Percentiles rank a stretch among this genome's conserved stretches.
phyloP scores from a whole-genome alignment of 2,329 filamentous ascomycete species.

The Aureobasidium sp. region DNA sequence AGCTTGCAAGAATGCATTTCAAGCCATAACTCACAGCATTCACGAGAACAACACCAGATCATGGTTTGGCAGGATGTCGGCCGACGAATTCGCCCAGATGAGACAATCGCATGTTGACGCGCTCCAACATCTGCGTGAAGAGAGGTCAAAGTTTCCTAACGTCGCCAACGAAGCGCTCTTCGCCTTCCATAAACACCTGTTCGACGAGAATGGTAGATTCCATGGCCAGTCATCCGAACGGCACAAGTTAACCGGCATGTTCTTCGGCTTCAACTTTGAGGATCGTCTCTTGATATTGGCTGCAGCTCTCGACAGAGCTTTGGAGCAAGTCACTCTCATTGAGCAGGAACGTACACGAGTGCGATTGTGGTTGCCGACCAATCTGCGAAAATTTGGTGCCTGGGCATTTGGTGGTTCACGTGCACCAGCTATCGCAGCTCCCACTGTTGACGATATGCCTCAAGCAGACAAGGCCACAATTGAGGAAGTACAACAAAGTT shows the following conservation, averaged over 20 bases:
- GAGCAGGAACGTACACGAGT: neutral
- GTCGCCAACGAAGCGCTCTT: constrained; percentile 11
- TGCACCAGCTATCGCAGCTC: neutral
- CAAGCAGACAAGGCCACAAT: constrained; percentile 6
- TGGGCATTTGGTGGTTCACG: constrained; percentile 1
- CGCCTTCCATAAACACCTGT: constrained; percentile 1
- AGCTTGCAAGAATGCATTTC: neutral
- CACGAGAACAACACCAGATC: constrained; percentile 9
- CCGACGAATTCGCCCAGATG: constrained; percentile 1
- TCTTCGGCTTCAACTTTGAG: constrained; percentile 12
- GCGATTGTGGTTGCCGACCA: constrained; percentile 4
- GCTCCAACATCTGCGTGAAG: neutral
- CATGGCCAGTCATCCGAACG: neutral
- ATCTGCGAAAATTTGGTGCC: constrained; percentile 1
- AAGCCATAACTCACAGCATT: constrained; percentile 4
- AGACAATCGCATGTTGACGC: neutral
- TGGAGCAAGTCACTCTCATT: neutral
- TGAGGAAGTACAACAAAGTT: constrained; percentile 2
- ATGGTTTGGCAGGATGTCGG: constrained; percentile 11
- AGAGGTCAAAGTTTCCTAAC: neutral
- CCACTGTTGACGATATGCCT: neutral
- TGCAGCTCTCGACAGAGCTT: neutral
- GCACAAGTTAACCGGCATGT: constrained; percentile 7
- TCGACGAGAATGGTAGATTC: constrained; percentile 3
- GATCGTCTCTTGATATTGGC: constrained; percentile 8